A percentile compares a stretch with the other conserved stretches of the same genome.
phyloP scores from a whole-genome alignment of 345 rosid species.

The Diplotaxis tenuifolia region DNA sequence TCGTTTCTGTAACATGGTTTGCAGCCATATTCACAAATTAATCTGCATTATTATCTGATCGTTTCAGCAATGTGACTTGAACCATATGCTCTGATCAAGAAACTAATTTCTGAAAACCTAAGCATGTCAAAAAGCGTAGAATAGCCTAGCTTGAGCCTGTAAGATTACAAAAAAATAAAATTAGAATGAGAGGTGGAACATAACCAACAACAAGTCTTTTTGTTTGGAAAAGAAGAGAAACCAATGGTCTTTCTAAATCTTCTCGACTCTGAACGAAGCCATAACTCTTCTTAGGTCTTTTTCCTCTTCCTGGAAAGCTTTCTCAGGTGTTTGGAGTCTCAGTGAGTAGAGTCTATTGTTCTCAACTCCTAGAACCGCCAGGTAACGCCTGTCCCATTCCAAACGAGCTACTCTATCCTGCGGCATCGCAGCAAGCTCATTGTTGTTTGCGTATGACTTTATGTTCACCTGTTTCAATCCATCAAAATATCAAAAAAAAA shows the following conservation, averaged over 20 bases:
- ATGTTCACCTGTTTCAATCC: constrained; percentile 66
- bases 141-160: too few relatives aligned
- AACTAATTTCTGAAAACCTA: neutral
- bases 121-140: too few relatives aligned
- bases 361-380: constrained; percentile 78
- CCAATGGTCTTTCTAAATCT: constrained; percentile 33
- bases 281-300: constrained; percentile 76
- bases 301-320: constrained; percentile 77
- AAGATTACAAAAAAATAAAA: too few relatives aligned
- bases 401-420: constrained; percentile 66
- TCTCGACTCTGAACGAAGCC: constrained; percentile 87
- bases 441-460: constrained; percentile 85
- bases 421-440: constrained; percentile 95
- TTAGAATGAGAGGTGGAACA: too few relatives aligned
- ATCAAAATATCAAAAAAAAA: neutral
- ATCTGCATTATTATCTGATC: too few relatives aligned
- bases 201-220: too few relatives aligned
- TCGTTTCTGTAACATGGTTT: neutral
- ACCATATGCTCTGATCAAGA: neutral
- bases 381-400: constrained; percentile 90
- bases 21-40: neutral
- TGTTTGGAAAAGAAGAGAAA: too few relatives aligned
- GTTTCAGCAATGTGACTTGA: too few relatives aligned
- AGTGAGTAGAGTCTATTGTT: constrained; percentile 75
- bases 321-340: constrained; percentile 90